Percentiles rank a stretch among this genome's conserved stretches.
phyloP scores from a whole-genome alignment of 352 stramenopile species.

The Blastocystis sp. region DNA sequence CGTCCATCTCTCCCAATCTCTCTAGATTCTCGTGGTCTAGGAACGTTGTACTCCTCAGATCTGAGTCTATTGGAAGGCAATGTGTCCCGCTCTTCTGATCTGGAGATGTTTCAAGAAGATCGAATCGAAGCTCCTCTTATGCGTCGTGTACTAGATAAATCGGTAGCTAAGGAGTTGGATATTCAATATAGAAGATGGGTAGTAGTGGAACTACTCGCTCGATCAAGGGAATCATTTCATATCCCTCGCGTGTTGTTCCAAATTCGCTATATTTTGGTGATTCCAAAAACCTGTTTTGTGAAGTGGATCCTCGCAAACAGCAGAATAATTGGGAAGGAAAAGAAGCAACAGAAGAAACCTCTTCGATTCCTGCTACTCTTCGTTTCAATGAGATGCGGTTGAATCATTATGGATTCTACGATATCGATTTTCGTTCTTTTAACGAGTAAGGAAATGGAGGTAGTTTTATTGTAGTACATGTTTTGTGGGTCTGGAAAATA shows the following conservation, averaged over 20 bases:
- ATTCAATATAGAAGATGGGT: background rate
- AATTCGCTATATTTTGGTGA: conserved; percentile 15
- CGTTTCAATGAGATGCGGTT: conserved; percentile 54
- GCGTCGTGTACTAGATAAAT: background rate
- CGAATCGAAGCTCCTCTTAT: background rate
- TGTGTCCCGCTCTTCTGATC: background rate
- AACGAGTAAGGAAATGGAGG: background rate
- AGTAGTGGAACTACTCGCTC: background rate
- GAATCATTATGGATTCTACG: conserved; percentile 53
- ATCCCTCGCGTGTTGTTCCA: conserved; percentile 4
- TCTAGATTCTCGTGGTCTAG: background rate
- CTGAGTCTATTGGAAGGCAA: background rate
- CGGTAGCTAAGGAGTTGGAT: background rate
- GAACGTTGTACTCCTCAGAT: background rate
- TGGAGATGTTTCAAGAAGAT: background rate
- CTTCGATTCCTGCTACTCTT: background rate
- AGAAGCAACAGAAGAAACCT: background rate
- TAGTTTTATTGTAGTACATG: background rate
- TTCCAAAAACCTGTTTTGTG: background rate
- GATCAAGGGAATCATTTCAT: background rate
- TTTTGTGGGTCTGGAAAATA: conserved; percentile 60
- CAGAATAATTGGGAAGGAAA: background rate
- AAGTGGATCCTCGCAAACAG: conserved; percentile 32
- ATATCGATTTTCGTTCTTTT: conserved; percentile 5
- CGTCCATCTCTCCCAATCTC: background rate